Evolutionary conservation across 2,329 filamentous ascomycete genomes (phyloP).

Genomic region (Venturia carpophila): DNA sequence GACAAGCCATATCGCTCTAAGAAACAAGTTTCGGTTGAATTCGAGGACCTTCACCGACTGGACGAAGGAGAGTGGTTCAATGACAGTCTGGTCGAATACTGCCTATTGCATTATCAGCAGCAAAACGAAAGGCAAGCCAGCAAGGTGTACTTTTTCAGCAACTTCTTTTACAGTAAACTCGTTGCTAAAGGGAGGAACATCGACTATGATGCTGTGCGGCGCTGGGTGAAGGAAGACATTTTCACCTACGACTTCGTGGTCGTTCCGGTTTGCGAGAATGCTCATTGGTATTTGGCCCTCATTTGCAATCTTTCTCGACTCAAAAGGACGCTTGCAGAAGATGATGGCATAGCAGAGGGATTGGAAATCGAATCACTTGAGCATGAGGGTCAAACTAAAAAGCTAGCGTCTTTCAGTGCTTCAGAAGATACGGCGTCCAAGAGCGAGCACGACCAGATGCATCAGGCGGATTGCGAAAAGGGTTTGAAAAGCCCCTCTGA

Average conservation of each 20-base stretch:
- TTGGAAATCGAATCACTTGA: conserved; percentile 5
- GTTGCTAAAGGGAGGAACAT: conserved; percentile 48
- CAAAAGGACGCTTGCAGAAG: conserved; percentile 24
- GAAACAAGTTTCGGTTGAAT: conserved; percentile 58
- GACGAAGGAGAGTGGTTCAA: conserved; percentile 84
- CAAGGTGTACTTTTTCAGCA: conserved; percentile 77
- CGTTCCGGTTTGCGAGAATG: conserved; percentile 79
- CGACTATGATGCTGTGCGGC: conserved; percentile 76
- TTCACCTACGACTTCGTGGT: conserved; percentile 83
- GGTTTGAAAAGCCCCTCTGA: background rate
- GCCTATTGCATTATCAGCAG: conserved; percentile 49
- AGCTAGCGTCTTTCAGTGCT: background rate
- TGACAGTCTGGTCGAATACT: conserved; percentile 86
- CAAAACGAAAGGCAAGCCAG: background rate
- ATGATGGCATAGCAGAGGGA: background rate
- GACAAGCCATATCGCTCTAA: conserved; percentile 38
- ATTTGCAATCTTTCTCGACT: conserved; percentile 79
- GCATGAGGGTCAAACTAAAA: background rate
- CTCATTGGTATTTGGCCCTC: conserved; percentile 92
- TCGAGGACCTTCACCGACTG: conserved; percentile 65
- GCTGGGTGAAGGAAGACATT: conserved; percentile 78
- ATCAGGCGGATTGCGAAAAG: background rate
- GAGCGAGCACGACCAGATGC: background rate
- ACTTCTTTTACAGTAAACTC: conserved; percentile 74
- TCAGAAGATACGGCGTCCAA: background rate